Evolutionary conservation across 2,329 filamentous ascomycete genomes (phyloP), one percentile per base, ranked within the genome.

Genomic region (Macrophomina phaseolina): DNA sequence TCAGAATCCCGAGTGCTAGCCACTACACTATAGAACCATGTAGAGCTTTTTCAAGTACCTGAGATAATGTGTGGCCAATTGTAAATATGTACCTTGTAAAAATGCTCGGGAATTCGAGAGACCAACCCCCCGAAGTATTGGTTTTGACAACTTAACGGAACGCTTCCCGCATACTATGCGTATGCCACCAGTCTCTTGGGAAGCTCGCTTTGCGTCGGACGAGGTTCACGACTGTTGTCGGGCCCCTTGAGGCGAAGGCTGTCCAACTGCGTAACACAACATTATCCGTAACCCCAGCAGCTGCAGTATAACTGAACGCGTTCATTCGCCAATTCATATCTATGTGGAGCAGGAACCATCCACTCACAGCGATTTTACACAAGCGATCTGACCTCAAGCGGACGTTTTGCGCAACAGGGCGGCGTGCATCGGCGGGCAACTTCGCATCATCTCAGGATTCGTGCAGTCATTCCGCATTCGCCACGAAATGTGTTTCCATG

Each of bases 1-100:
- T 49, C 58, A 62, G 58, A 62, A 62, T 62, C 58, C 45, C 34
- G 45, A 62, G 58, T 62, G 58, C 32, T 62, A 62, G 36, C 52
- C 36, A 32, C 36, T 23, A 45, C 62, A 58, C 52, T 65, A 65
- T 51, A 65, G 18, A 65, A 65, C 63, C 63, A 11, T 8, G 30
- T 34, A 18, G 7, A 5, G 23, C 38, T 49, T 49, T 3, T 45
- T 45, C 36, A 28, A 30, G 16, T 34, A 42, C 34, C 18, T 56
- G 34, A 3, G 2, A 34, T 1, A 2, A 5, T 9, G 3, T n/a
- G 34, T 8, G 28, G 23, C 23, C 2, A 16, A 32, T 11, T 51
- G 1, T 32, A 0, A 32, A 23, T 23, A 23, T 23, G 3, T 23
- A 23, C 0, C 2, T 23, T 2, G 3, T 23, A 23, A 2, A 23